Evolutionary conservation across 768 basidiomycete species (phyloP).

Genomic region (Rickenella mellea): DNA sequence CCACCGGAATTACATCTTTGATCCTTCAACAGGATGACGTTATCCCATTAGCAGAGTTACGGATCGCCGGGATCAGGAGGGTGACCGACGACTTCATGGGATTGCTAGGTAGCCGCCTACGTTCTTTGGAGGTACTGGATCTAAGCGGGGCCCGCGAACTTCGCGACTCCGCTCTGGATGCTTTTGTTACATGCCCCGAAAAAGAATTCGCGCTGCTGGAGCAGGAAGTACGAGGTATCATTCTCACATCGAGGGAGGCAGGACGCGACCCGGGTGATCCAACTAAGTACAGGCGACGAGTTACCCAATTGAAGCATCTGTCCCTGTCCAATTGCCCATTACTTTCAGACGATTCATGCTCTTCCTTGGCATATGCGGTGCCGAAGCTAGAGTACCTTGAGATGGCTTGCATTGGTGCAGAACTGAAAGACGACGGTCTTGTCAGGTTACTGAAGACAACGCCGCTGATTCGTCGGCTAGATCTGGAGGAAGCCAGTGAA

Average conservation of each 20-base stretch:
- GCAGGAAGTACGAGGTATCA: conserved; percentile 20
- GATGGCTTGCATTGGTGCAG: conserved; percentile 62
- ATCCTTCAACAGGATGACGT: conserved; percentile 16
- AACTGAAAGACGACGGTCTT: conserved; percentile 67
- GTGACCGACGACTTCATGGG: conserved; percentile 52
- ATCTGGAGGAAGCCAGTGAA: conserved; percentile 75
- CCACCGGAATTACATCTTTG: conserved; percentile 46
- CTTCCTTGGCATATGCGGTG: conserved; percentile 58
- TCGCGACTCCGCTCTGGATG: conserved; percentile 68
- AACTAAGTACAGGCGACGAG: conserved; percentile 42
- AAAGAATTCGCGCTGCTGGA: conserved; percentile 23
- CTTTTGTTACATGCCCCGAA: conserved; percentile 50
- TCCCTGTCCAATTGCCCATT: conserved; percentile 60
- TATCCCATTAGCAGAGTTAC: conserved; percentile 42
- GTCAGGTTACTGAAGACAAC: conserved; percentile 59
- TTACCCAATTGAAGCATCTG: conserved; percentile 66
- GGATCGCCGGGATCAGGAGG: conserved; percentile 57
- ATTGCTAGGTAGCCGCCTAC: conserved; percentile 58
- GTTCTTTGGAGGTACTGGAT: conserved; percentile 71
- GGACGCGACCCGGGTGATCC: conserved; percentile 49
- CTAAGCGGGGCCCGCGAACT: conserved; percentile 63
- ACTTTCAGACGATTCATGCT: conserved; percentile 68
- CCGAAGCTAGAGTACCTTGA: conserved; percentile 73
- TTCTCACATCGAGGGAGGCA: conserved; percentile 52
- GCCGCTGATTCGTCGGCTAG: conserved; percentile 62